Base-by-base conservation (phyloP, 805 yeast genomes). In the Saccharomycopsis sp. region DNA sequence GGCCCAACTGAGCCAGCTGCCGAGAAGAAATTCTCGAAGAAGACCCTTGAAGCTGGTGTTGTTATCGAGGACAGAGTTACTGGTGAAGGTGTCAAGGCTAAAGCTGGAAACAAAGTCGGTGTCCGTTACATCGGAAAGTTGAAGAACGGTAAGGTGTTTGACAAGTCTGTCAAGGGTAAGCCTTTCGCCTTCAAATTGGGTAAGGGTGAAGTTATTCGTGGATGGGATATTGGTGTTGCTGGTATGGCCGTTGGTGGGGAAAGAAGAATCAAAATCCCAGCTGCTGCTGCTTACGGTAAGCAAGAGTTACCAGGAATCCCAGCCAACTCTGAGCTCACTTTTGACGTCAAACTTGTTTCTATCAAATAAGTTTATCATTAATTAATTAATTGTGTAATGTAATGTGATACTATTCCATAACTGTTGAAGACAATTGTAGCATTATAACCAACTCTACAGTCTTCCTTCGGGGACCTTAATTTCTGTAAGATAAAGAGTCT, bases 161-260 rank as follows among this genome's bases (percentile, higher is more conserved):
- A 94, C 82, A 92, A 93, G 75, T 94, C 94, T 85, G 90, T 97
- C 67, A 81, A 86, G 65, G 99, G 99, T 69, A 93, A 90, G 79
- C 99, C 99, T 70, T 94, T 94, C 75, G 75, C 76, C 64, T 94
- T 94, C 76, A 83, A 82, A 63, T 82, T 94, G 67, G 99, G 99
- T 69, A 88, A 87, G 73, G 99, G 98, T 71, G 99, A 94, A 77
- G 97, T 96, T 67, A 94, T 94, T 80, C 89, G 89, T 75, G 99
- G 98, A 65, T 94, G 97, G 89, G 99, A 94, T 72, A 82, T 93
- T 69, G 99, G 99, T 81, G 94, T 94, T 68, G 91, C 93, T 60
- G 98, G 98, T 72, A 92, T 94, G 97, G 85, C 96, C 59, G 96
- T 89, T 71, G 97, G 97, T 70, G 98, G 98, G 71, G 99, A 94